Evolutionary conservation across 257 asterid genomes (phyloP).

Genomic region (Datura wrightii): DNA sequence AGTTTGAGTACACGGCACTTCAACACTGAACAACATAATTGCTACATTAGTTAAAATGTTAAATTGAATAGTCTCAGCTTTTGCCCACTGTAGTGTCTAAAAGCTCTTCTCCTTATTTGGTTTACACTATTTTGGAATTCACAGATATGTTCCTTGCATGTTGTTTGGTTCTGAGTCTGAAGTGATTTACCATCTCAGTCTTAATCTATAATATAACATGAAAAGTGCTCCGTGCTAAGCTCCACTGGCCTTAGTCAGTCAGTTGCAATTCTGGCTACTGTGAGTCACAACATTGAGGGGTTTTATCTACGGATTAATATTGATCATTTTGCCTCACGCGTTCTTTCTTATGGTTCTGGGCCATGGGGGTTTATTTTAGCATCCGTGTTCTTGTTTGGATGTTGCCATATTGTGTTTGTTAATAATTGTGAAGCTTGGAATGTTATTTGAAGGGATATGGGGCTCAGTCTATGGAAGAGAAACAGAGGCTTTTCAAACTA

Average conservation of each 20-base stretch:
- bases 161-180: slow-evolving; percentile 9
- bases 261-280: background rate
- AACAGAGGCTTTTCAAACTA: slow-evolving; percentile 90
- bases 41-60: background rate
- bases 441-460: slow-evolving; percentile 66
- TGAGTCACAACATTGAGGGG: background rate
- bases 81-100: background rate
- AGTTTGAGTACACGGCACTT: background rate
- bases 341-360: background rate
- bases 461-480: slow-evolving; percentile 98
- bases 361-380: background rate
- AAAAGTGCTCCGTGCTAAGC: background rate
- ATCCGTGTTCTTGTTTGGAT: slow-evolving; percentile 10
- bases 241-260: background rate
- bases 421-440: slow-evolving; percentile 24
- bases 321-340: background rate
- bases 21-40: background rate
- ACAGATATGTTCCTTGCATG: background rate
- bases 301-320: background rate
- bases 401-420: background rate
- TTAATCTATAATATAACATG: background rate
- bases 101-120: background rate
- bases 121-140: background rate
- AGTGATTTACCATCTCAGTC: background rate
- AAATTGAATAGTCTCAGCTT: background rate